phyloP scores from a whole-genome alignment of 2,329 filamentous ascomycete genomes.

The Verticillium isaacii region DNA sequence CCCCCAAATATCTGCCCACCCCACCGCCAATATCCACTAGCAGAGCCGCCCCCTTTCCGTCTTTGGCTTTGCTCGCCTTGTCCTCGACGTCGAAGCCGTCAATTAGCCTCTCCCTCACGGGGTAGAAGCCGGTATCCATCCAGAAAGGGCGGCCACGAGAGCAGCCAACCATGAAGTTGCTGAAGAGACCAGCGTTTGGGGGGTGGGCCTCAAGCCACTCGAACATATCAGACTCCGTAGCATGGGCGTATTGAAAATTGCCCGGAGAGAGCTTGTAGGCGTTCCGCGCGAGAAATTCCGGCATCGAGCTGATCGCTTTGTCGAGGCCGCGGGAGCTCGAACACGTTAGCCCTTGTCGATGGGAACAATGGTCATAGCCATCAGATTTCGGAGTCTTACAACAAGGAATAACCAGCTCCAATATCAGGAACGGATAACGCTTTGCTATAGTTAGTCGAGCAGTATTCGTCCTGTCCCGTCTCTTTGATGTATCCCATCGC shows the following conservation, averaged over 20 bases:
- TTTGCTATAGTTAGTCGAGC: conserved; percentile 30
- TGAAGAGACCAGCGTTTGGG: conserved; percentile 16
- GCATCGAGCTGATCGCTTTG: conserved; percentile 20
- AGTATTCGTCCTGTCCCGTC: conserved; percentile 27
- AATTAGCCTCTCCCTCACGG: conserved; percentile 25
- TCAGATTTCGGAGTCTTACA: conserved; percentile 14
- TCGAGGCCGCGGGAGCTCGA: conserved; percentile 20
- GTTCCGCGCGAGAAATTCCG: neutral
- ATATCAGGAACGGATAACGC: conserved; percentile 28
- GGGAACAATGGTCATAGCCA: too few species aligned
- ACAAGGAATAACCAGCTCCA: conserved; percentile 24
- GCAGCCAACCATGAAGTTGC: conserved; percentile 23
- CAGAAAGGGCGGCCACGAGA: conserved; percentile 25
- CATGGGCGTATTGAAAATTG: conserved; percentile 26
- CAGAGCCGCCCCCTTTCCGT: conserved; percentile 13
- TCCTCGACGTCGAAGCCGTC: conserved; percentile 16
- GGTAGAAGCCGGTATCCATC: conserved; percentile 25
- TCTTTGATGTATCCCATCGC: conserved; percentile 35
- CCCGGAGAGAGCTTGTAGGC: conserved; percentile 24
- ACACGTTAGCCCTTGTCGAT: conserved; percentile 5
- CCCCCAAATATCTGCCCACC: conserved; percentile 27
- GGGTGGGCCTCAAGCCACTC: conserved; percentile 24
- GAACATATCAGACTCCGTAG: conserved; percentile 26
- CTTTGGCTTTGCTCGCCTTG: too few species aligned
- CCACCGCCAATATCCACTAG: conserved; percentile 31